Base-by-base conservation (phyloP, 192 early-diverging fungal species). In the Phlyctochytrium arcticum region DNA sequence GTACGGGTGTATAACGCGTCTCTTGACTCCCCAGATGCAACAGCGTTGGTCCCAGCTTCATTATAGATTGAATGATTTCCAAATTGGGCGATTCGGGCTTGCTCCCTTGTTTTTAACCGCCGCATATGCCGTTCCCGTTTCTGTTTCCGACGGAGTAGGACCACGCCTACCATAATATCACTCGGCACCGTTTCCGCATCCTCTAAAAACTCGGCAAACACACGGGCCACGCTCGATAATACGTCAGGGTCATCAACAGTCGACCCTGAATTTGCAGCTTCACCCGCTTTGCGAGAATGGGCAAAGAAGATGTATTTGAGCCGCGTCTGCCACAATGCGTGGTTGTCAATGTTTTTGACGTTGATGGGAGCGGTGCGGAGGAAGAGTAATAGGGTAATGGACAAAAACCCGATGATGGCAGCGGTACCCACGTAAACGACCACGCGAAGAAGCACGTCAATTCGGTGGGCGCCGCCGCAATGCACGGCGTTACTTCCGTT, bases 191-290 rank as follows among this genome's bases (percentile, higher is more conserved):
- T 67, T 10, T 72, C 63, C 17, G 65, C 73, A 47, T 79, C 77
- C 33, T 62, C 30, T 17, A 79, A 67, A 30, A 79, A 61, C 17
- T 79, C 72, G 8, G 69, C 77, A 64, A 79, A 72, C n/a, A 72
- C 56, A 44, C 68, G 50, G 5, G 76, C 76, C n/a, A 78, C 72
- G 54, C 72, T 67, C n/a, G 62, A 32, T 21, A 78, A 47, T 4
- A 78, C 57, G 48, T 67, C 65, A 17, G 54, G 54, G 35, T 57
- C 54, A 32, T 73, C 67, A 8, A 17, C 39, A 9, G 31, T 24
- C 10, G 29, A 9, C 9, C 46, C 34, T 1, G 21, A 10, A 26
- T 48, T 60, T 5, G 36, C 34, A 0, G 53, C 35, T 9, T 34
- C 36, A n/a, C n/a, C n/a, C 3, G 42, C 59, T 24, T 36, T 66